Conservation (phyloP, 2,329 filamentous ascomycete genomes). For the Cladosporium sp. region DNA sequence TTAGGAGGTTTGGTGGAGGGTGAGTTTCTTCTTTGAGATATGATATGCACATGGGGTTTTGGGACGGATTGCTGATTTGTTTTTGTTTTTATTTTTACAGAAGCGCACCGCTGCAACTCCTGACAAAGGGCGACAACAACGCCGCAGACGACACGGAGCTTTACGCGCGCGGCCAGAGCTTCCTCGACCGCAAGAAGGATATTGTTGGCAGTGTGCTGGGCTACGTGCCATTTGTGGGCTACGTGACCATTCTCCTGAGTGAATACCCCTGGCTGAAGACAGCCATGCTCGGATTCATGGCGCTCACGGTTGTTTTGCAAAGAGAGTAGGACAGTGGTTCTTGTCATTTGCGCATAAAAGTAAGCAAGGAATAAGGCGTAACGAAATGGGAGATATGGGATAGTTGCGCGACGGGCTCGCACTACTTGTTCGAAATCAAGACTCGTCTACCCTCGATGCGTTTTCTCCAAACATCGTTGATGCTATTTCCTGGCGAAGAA, state of each 20-base stretch:
- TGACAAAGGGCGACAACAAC: slow-evolving; percentile 99
- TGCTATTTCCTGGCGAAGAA: not conserved
- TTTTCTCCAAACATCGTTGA: not conserved
- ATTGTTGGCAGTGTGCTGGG: slow-evolving; percentile 91
- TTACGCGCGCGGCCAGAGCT: slow-evolving; percentile 84
- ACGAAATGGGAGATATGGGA: not conserved
- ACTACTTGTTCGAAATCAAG: not conserved
- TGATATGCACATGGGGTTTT: not conserved
- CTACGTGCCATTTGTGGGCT: slow-evolving; percentile 93
- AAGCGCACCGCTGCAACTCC: slow-evolving; percentile 60
- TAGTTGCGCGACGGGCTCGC: not conserved
- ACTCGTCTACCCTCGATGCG: not conserved
- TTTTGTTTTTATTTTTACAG: slow-evolving; percentile 32
- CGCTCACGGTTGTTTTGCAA: slow-evolving; percentile 86
- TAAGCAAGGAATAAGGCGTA: not conserved
- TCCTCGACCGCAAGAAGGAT: slow-evolving; percentile 74
- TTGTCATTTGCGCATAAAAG: not conserved
- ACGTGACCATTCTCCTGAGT: slow-evolving; percentile 92
- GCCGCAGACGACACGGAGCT: slow-evolving; percentile 86
- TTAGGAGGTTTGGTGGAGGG: slow-evolving; percentile 67
- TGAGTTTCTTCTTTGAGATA: slow-evolving; percentile 38
- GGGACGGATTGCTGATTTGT: slow-evolving; percentile 6
- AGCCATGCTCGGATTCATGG: slow-evolving; percentile 92
- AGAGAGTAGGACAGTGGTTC: slow-evolving; percentile 61
- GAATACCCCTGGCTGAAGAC: slow-evolving; percentile 98